These are phyloP conservation scores for Pythium myriotylum DNA, from an alignment of 352 stramenopile genomes.

Conservation along the genomic window DNA sequence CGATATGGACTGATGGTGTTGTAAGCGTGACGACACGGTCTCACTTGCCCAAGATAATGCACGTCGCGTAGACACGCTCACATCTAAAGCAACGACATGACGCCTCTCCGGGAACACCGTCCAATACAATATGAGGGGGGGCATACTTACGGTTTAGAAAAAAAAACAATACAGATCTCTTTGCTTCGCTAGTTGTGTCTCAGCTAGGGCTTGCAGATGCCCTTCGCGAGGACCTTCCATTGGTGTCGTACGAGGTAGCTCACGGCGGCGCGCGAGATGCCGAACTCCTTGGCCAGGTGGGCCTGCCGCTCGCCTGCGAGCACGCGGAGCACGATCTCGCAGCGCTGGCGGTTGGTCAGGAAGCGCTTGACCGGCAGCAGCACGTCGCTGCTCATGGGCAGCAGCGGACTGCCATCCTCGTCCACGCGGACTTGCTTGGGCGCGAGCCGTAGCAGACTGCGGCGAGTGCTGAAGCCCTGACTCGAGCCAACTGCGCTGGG, in stretches of 20 bases:
- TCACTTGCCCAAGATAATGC: too few species aligned
- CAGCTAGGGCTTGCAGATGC: too few species aligned
- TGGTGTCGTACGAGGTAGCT: constrained; percentile 70
- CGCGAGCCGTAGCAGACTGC: constrained; percentile 11
- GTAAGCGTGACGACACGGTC: too few species aligned
- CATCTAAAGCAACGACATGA: too few species aligned
- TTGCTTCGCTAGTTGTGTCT: too few species aligned
- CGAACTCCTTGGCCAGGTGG: constrained; percentile 66
- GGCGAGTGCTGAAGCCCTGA: not conserved
- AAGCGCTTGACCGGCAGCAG: constrained; percentile 47
- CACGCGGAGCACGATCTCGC: constrained; percentile 64
- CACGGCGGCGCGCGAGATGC: constrained; percentile 57
- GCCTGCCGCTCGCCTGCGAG: constrained; percentile 58
- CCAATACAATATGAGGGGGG: too few species aligned
- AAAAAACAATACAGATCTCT: too few species aligned
- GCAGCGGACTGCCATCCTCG: constrained; percentile 1
- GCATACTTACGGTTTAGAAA: too few species aligned
- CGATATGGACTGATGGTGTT: too few species aligned
- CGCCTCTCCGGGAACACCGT: too few species aligned
- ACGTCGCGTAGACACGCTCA: too few species aligned
- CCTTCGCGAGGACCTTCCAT: too few species aligned
- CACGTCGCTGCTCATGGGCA: not conserved
- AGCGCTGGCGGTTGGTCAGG: constrained; percentile 62
- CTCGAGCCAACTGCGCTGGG: not conserved
- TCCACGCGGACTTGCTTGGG: constrained; percentile 6